Evolutionary conservation across 257 asterid genomes (phyloP).

Genomic region (Asclepias syriaca): DNA sequence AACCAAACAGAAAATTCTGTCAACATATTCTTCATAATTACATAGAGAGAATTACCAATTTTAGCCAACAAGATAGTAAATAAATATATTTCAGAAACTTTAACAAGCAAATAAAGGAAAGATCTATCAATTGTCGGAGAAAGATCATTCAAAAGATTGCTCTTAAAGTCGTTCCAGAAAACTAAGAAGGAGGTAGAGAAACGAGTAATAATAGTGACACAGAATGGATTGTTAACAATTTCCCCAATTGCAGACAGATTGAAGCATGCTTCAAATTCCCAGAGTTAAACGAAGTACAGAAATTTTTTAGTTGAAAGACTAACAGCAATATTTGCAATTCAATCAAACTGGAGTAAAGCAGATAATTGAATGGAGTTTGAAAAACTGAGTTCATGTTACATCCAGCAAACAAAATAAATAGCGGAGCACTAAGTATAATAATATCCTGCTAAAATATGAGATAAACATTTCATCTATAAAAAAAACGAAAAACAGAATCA

Average conservation of each 20-base stretch:
- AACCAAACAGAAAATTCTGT: background rate
- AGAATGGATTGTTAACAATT: background rate
- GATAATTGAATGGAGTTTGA: background rate
- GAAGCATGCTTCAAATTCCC: background rate
- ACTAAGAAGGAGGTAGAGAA: background rate
- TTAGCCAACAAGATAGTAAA: background rate
- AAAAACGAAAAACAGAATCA: too few species aligned
- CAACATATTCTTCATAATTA: background rate
- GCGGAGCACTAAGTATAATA: background rate
- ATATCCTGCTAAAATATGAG: background rate
- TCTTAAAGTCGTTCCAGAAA: background rate
- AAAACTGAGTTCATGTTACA: background rate
- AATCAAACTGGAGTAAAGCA: background rate
- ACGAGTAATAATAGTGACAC: background rate
- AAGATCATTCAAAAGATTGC: background rate
- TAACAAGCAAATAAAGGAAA: background rate
- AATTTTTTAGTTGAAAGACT: background rate
- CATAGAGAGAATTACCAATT: background rate
- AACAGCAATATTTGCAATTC: background rate
- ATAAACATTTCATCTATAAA: background rate
- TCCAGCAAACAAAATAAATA: background rate
- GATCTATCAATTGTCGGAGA: background rate
- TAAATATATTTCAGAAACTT: background rate
- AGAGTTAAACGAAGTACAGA: background rate
- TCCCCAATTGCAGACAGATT: background rate